Evolutionary conservation across 169 alveolate genomes (phyloP), one percentile per base, ranked within the genome.

Genomic region (Plasmodium sp.): DNA sequence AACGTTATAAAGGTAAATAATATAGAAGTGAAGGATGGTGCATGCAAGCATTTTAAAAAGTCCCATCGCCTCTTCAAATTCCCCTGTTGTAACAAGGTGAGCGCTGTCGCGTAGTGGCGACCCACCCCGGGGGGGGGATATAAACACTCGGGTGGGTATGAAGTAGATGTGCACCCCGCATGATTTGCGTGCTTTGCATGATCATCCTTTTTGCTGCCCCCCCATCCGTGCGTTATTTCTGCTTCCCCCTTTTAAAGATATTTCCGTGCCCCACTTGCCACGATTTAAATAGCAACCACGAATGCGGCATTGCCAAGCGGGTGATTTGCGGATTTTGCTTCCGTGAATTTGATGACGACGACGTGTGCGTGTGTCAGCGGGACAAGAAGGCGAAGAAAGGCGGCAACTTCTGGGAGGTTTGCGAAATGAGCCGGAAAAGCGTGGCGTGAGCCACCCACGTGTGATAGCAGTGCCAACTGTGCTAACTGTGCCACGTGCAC

Each of bases 231-330:
- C 39, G n/a, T 0, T 27, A 22, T 48, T 81, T 27, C 22, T 81
- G n/a, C 14, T 48, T 51, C 22, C 34, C 58, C 62, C 67, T 54
- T 84, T 48, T 85, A 18, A 48, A 85, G 93, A 75, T 85, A 75
- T 95, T 93, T 41, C 97, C 97, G 5, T 95, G 97, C 62, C 97
- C 95, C 58, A 84, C 93, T 41, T 95, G 97, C 34, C 97, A 95
- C 62, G 96, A 95, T 80, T 93, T 88, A 51, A 95, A 95, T 92
- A 95, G 95, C 90, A 93, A 92, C 45, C 97, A 95, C 73, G 84
- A 84, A 18, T 92, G 80, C 45, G 92, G 81, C 51, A 90, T 93
- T 93, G 97, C 96, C 34, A 95, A 80, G 27, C 84, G 95, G 43
- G 91, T 95, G 81, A 95, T 95, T 33, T 95, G 97, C 83, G 97